Evolutionary conservation across 768 basidiomycete genomes (phyloP).

Genomic region (Xerocomellus amylosporus): DNA sequence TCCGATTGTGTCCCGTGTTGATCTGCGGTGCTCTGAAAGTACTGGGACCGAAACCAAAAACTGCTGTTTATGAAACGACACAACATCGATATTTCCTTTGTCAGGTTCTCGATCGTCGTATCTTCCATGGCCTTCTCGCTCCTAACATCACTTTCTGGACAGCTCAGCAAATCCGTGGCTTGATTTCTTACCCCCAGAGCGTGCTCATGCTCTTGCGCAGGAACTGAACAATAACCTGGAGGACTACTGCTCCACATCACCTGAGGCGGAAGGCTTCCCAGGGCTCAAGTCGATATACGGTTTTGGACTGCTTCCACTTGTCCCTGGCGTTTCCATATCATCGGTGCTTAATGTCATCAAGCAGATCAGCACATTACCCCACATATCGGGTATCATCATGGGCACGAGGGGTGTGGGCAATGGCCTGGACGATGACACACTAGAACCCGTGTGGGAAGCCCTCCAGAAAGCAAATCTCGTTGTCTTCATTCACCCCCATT

Average conservation of each 20-base stretch:
- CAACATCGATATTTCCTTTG: conserved; percentile 73
- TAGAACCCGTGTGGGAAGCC: conserved; percentile 82
- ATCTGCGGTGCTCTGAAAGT: conserved; percentile 37
- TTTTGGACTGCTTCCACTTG: conserved; percentile 82
- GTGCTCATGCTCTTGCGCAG: conserved; percentile 64
- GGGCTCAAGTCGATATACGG: conserved; percentile 70
- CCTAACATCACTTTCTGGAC: conserved; percentile 16
- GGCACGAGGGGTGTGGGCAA: conserved; percentile 75
- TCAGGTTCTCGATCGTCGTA: conserved; percentile 48
- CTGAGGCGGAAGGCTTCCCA: conserved; percentile 33
- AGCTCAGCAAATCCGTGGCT: conserved; percentile 92
- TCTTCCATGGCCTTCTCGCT: conserved; percentile 6
- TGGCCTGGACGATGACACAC: conserved; percentile 74
- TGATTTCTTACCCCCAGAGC: conserved; percentile 72
- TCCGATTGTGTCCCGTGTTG: conserved; percentile 3
- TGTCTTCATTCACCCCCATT: conserved; percentile 85
- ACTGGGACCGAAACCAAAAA: conserved; percentile 79
- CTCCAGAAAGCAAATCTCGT: conserved; percentile 67
- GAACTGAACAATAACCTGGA: conserved; percentile 78
- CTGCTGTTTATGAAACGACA: conserved; percentile 83
- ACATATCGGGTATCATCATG: conserved; percentile 77
- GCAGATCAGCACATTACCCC: conserved; percentile 62
- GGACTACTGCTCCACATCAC: conserved; percentile 69
- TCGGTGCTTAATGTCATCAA: conserved; percentile 62
- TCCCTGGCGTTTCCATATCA: conserved; percentile 54